A percentile compares a stretch with the other conserved stretches of the same genome.
Evolutionary conservation across 1,284 basidiomycete species (phyloP).

Genomic region (Malassezia nana): DNA sequence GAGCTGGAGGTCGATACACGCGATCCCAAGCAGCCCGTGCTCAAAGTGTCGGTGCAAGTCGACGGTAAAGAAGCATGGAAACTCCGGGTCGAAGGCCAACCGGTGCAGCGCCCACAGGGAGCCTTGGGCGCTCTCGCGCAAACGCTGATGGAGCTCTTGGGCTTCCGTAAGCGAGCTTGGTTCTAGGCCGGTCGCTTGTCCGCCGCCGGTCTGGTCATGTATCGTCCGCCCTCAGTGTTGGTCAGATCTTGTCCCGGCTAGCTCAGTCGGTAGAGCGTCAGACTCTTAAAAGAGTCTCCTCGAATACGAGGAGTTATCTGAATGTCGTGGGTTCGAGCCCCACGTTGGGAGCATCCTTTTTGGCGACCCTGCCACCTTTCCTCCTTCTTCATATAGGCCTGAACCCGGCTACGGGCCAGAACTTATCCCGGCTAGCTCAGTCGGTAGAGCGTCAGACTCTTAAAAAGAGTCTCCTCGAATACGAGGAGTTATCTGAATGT

Average conservation of each 20-base stretch:
- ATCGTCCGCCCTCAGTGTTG: neutral
- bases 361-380: too few relatives aligned
- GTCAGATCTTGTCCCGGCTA: conserved; percentile 37
- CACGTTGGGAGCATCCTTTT: conserved; percentile 32
- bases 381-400: neutral
- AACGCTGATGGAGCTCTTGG: conserved; percentile 41
- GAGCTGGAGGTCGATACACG: conserved; percentile 65
- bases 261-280: conserved; percentile 49
- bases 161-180: conserved; percentile 32
- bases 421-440: conserved; percentile 48
- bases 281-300: conserved; percentile 39
- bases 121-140: conserved; percentile 41
- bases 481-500: conserved; percentile 37
- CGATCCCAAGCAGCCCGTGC: conserved; percentile 54
- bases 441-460: conserved; percentile 49
- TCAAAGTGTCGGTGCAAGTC: conserved; percentile 53
- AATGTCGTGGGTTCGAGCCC: conserved; percentile 48
- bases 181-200: conserved; percentile 9
- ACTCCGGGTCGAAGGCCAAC: conserved; percentile 48
- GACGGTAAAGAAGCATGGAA: conserved; percentile 59
- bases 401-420: neutral
- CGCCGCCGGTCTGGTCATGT: neutral
- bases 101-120: conserved; percentile 29
- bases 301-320: conserved; percentile 26
- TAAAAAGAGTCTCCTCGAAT: conserved; percentile 22